phyloP scores from a whole-genome alignment of 2,329 filamentous ascomycete species.

The Madurella mycetomatis region DNA sequence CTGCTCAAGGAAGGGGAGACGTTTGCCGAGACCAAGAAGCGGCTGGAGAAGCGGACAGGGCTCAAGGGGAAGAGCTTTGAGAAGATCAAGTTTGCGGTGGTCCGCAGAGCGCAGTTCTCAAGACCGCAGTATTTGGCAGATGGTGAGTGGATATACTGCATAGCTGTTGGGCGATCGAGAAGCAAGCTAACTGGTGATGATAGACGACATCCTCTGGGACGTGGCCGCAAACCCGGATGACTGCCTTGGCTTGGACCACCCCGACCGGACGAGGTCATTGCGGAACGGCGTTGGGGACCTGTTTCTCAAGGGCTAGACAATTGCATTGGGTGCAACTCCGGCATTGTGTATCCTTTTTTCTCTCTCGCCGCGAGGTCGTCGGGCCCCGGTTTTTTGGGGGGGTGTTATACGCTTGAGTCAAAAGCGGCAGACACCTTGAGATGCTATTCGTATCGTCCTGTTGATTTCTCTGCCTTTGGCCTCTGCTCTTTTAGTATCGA shows the following conservation, averaged over 20 bases:
- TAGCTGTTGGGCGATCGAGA: too few species aligned
- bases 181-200: conserved; percentile 25
- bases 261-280: conserved; percentile 54
- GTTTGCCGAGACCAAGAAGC: conserved; percentile 89
- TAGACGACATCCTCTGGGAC: conserved; percentile 58
- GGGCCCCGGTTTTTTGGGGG: too few species aligned
- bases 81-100: conserved; percentile 92
- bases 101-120: conserved; percentile 67
- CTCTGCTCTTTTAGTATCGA: background rate
- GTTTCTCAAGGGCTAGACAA: conserved; percentile 45
- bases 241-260: conserved; percentile 61
- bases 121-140: conserved; percentile 81
- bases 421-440: conserved; percentile 2
- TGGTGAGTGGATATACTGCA: conserved; percentile 54
- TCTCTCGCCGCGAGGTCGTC: too few species aligned
- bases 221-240: conserved; percentile 53
- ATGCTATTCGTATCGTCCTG: background rate
- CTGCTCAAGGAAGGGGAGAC: conserved; percentile 77
- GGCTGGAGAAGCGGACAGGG: conserved; percentile 86
- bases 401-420: background rate
- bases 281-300: conserved; percentile 60
- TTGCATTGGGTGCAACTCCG: background rate
- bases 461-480: background rate
- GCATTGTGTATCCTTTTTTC: conserved; percentile 1
- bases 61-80: conserved; percentile 98